Percentiles rank a stretch among this genome's conserved stretches.
Conservation (phyloP, 2,329 filamentous ascomycete genomes). For the Raffaelea albimanens region DNA sequence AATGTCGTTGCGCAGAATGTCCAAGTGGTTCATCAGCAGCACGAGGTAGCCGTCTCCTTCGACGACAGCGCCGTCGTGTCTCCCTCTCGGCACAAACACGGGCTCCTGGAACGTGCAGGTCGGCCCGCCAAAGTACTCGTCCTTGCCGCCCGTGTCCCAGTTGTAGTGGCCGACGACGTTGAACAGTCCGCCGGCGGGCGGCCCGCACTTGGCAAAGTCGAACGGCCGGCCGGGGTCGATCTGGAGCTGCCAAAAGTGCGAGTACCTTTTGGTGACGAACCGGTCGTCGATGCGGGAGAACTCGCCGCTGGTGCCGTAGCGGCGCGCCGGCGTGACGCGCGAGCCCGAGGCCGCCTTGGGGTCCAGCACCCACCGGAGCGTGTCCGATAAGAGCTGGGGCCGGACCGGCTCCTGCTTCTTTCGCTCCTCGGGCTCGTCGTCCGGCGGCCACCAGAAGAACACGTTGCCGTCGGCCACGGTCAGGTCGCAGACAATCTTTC, state of each 20-base stretch:
- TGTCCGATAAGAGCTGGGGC: conserved; percentile 28
- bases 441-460: conserved; percentile 35
- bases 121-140: conserved; percentile 33
- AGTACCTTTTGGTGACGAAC: conserved; percentile 31
- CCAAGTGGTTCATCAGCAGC: conserved; percentile 34
- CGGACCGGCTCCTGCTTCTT: conserved; percentile 18
- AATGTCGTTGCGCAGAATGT: conserved; percentile 32
- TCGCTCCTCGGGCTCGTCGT: conserved; percentile 13
- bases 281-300: conserved; percentile 41
- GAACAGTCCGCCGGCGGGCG: conserved; percentile 32
- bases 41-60: conserved; percentile 44
- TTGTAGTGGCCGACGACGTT: conserved; percentile 37
- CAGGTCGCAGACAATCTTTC: conserved; percentile 33
- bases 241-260: conserved; percentile 35
- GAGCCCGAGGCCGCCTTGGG: conserved; percentile 25
- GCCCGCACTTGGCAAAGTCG: conserved; percentile 34
- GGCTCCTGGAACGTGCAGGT: conserved; percentile 43
- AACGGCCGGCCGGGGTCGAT: conserved; percentile 27
- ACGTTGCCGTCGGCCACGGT: conserved; percentile 33
- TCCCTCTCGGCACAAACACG: conserved; percentile 35
- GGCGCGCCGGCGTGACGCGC: conserved; percentile 23
- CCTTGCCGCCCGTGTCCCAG: conserved; percentile 26
- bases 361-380: conserved; percentile 30
- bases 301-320: conserved; percentile 35
- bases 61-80: conserved; percentile 18